Evolutionary conservation across 768 basidiomycete genomes (phyloP).

Genomic region (Mycena crocata): DNA sequence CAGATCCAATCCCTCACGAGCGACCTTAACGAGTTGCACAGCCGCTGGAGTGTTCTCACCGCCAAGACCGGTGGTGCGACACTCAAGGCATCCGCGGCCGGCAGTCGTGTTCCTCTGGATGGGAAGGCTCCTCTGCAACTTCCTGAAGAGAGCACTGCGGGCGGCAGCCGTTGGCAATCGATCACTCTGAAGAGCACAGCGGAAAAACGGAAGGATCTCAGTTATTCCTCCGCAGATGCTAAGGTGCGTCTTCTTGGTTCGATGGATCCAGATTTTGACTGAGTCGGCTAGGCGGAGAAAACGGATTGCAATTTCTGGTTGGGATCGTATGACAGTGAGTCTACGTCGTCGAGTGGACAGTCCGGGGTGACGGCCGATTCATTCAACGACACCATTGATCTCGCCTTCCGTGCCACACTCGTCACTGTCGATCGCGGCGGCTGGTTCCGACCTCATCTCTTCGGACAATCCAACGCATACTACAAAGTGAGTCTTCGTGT

Average conservation of each 20-base stretch:
- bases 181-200: no score
- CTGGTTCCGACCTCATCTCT: constrained; percentile 40
- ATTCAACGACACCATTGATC: neutral
- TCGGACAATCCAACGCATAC: constrained; percentile 31
- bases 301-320: constrained; percentile 22
- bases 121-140: constrained; percentile 16
- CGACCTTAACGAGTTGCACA: constrained; percentile 35
- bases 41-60: constrained; percentile 27
- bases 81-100: no score
- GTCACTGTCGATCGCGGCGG: constrained; percentile 36
- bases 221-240: no score
- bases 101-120: no score
- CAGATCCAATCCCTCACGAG: constrained; percentile 30
- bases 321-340: constrained; percentile 9
- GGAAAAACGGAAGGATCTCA: no score
- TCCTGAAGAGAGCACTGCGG: constrained; percentile 27
- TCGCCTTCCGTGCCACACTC: constrained; percentile 33
- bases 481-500: constrained; percentile 19
- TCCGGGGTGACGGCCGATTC: neutral
- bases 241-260: no score
- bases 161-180: constrained; percentile 41
- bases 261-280: no score
- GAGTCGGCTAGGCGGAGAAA: neutral
- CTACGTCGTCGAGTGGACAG: neutral
- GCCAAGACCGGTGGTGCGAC: no score